These are phyloP conservation scores for Coemansia javaensis DNA, from an alignment of 192 early-diverging fungal species.

Conservation along the genomic window DNA sequence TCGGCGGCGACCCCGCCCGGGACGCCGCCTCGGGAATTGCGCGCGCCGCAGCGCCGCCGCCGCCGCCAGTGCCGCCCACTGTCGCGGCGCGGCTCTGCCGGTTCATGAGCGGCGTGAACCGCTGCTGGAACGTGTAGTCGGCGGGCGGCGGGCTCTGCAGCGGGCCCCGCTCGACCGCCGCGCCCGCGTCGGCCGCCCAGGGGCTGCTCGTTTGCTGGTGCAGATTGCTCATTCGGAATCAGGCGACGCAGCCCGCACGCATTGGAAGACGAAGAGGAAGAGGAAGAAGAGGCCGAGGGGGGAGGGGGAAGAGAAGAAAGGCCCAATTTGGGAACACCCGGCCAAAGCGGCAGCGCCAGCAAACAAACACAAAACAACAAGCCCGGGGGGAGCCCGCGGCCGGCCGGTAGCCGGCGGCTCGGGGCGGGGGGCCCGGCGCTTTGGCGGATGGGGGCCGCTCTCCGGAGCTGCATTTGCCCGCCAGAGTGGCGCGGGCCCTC, in stretches of 20 bases:
- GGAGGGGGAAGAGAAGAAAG: not conserved
- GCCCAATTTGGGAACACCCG: not conserved
- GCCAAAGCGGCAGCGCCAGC: not conserved
- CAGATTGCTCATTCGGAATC: slow-evolving; percentile 39
- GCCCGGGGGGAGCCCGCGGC: too few relatives aligned
- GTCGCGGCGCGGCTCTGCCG: slow-evolving; percentile 40
- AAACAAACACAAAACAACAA: not conserved
- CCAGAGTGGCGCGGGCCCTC: too few relatives aligned
- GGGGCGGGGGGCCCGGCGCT: too few relatives aligned
- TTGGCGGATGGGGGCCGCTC: too few relatives aligned
- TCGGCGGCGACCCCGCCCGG: slow-evolving; percentile 22
- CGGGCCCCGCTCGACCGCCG: slow-evolving; percentile 33
- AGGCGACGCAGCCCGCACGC: slow-evolving; percentile 5
- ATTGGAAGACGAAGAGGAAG: slow-evolving; percentile 3
- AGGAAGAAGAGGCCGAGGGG: not conserved
- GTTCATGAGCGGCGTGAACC: slow-evolving; percentile 49
- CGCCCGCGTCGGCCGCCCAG: too few relatives aligned
- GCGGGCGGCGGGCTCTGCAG: slow-evolving; percentile 6
- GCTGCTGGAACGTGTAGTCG: slow-evolving; percentile 18
- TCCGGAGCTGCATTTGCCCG: too few relatives aligned
- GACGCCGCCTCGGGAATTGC: slow-evolving; percentile 27
- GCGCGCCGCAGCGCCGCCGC: slow-evolving; percentile 14
- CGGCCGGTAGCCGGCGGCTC: too few relatives aligned
- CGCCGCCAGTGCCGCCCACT: slow-evolving; percentile 29
- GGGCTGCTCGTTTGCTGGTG: slow-evolving; percentile 26